Conservation (phyloP, 768 basidiomycete genomes). For the Lactifluus volemus region DNA sequence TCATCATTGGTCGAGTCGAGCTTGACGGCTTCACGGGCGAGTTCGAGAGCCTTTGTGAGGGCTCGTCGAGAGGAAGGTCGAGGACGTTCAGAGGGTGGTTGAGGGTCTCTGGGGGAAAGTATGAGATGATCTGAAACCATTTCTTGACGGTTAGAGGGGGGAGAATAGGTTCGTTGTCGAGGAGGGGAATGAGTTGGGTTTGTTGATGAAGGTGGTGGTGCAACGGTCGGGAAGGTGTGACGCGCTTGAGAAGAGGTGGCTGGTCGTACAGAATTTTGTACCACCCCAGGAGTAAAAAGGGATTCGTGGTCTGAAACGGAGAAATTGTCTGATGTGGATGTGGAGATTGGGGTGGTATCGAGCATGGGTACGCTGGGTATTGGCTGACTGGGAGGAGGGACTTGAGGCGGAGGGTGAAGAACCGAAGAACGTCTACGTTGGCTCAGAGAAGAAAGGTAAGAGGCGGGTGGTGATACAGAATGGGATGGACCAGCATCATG, state of each 20-base stretch:
- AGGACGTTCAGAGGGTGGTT: conserved; percentile 42
- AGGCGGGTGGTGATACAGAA: conserved; percentile 25
- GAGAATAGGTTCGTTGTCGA: conserved; percentile 30
- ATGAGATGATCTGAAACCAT: conserved; percentile 36
- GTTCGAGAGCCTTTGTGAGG: conserved; percentile 74
- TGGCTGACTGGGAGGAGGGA: conserved; percentile 64
- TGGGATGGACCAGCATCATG: conserved; percentile 24
- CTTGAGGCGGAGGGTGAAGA: conserved; percentile 53
- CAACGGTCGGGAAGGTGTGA: conserved; percentile 24
- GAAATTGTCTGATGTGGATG: conserved; percentile 22
- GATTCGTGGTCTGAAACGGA: conserved; percentile 21
- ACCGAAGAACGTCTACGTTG: conserved; percentile 65
- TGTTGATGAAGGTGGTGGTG: conserved; percentile 32
- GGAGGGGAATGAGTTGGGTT: conserved; percentile 52
- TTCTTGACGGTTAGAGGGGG: conserved; percentile 29
- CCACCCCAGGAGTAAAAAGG: conserved; percentile 17
- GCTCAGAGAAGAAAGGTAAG: conserved; percentile 23
- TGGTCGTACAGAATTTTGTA: conserved; percentile 27
- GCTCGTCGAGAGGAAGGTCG: conserved; percentile 78
- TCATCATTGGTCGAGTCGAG: conserved; percentile 85
- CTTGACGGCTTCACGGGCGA: conserved; percentile 84
- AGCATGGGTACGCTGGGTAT: conserved; percentile 56
- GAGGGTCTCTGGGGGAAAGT: conserved; percentile 33
- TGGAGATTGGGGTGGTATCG: conserved; percentile 24
- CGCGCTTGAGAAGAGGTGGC: conserved; percentile 38